A percentile compares a stretch with the other conserved stretches of the same genome.
Conservation (phyloP, 192 early-diverging fungal genomes). For the Phycomyces blakesleeanus region DNA sequence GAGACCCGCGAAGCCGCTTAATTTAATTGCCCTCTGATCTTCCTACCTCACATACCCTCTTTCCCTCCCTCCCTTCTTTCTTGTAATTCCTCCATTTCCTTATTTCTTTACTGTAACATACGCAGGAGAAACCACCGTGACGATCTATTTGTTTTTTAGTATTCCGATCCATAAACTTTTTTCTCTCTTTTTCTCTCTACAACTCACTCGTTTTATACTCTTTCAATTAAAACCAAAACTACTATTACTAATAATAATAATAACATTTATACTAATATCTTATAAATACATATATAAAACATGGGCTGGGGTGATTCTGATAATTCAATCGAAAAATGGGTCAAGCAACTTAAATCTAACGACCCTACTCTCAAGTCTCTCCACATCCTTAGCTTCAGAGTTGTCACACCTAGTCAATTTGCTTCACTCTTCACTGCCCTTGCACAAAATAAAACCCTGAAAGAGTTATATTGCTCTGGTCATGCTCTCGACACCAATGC, state of each 20-base stretch:
- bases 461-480: constrained; percentile 51
- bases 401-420: constrained; percentile 38
- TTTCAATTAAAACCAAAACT: neutral
- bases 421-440: constrained; percentile 42
- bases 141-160: constrained; percentile 10
- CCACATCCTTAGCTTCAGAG: constrained; percentile 54
- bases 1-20: neutral
- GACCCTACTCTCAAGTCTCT: constrained; percentile 44
- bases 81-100: neutral
- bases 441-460: constrained; percentile 36
- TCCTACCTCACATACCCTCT: neutral
- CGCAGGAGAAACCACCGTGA: no score
- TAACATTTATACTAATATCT: neutral
- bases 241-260: neutral
- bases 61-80: constrained; percentile 6
- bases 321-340: constrained; percentile 46
- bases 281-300: neutral
- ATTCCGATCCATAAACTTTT: neutral
- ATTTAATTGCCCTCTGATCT: neutral
- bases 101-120: constrained; percentile 4
- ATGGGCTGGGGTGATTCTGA: constrained; percentile 51
- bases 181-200: no score
- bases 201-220: no score
- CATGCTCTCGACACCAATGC: constrained; percentile 38
- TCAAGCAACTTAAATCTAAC: constrained; percentile 41